phyloP scores from a whole-genome alignment of 257 asterid species.

The Petrea volubilis region DNA sequence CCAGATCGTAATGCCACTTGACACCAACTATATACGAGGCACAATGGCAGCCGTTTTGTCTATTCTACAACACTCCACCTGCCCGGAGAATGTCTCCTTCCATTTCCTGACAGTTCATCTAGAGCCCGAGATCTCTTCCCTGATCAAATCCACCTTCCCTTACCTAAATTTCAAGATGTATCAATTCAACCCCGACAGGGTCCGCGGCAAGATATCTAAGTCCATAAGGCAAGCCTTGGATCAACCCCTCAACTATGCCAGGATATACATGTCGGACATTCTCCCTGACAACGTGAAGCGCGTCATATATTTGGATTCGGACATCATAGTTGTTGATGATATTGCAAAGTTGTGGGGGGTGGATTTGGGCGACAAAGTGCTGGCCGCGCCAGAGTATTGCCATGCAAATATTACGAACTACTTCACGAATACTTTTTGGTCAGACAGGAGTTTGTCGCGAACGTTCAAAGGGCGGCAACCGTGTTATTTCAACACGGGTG shows the following conservation, averaged over 20 bases:
- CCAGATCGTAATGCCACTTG: conserved; percentile 81
- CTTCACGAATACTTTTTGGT: conserved; percentile 67
- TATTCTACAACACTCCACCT: conserved; percentile 71
- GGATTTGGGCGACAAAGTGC: conserved; percentile 49
- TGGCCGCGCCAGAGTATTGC: conserved; percentile 85
- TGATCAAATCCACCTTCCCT: conserved; percentile 76
- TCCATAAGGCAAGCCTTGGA: conserved; percentile 79
- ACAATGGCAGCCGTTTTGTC: conserved; percentile 81
- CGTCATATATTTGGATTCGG: conserved; percentile 74
- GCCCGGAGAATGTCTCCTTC: conserved; percentile 75
- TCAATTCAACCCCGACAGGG: conserved; percentile 56
- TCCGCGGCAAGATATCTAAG: conserved; percentile 66
- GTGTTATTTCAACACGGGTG: conserved; percentile 86
- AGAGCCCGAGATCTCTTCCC: conserved; percentile 46
- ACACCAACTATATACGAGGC: conserved; percentile 73
- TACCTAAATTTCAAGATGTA: conserved; percentile 64
- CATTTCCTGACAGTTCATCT: conserved; percentile 65
- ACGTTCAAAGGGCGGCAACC: conserved; percentile 59
- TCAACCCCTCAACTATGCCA: conserved; percentile 81
- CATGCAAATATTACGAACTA: conserved; percentile 75
- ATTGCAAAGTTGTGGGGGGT: conserved; percentile 74
- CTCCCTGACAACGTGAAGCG: conserved; percentile 51
- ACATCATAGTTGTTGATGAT: conserved; percentile 76
- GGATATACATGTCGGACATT: conserved; percentile 72
- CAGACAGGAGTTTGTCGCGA: conserved; percentile 37